phyloP scores from a whole-genome alignment of 306 rosid genomes.

The Astragalus glycyphyllos region DNA sequence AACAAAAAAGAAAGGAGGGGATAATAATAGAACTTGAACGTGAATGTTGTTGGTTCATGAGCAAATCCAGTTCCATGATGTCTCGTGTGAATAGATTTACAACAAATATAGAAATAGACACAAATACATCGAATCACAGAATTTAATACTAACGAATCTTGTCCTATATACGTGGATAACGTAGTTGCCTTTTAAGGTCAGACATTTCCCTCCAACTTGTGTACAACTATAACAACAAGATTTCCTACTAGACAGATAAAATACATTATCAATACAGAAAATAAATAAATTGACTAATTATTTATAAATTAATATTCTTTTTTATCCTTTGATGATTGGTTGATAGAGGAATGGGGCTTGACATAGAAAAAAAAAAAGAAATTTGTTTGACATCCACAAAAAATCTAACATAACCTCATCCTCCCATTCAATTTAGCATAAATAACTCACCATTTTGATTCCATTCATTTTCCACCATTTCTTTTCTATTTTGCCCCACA shows the following conservation, averaged over 20 bases:
- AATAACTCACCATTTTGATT: slow-evolving; percentile 17
- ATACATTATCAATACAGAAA: background rate
- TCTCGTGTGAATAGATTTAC: too few species aligned
- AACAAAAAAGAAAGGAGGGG: background rate
- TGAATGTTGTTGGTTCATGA: background rate
- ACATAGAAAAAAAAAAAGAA: too few species aligned
- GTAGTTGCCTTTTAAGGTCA: slow-evolving; percentile 50
- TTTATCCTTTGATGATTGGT: slow-evolving; percentile 31
- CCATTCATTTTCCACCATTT: slow-evolving; percentile 44
- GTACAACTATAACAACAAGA: slow-evolving; percentile 19
- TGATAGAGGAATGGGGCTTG: background rate
- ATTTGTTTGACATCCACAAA: slow-evolving; percentile 55
- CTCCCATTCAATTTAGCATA: slow-evolving; percentile 50
- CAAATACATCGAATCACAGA: background rate
- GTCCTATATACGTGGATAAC: slow-evolving; percentile 48
- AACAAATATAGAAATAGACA: background rate
- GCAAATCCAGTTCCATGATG: too few species aligned
- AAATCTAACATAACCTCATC: slow-evolving; percentile 43
- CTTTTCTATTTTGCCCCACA: slow-evolving; percentile 50
- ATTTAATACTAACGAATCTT: slow-evolving; percentile 39
- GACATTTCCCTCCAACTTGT: slow-evolving; percentile 55
- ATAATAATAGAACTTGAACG: background rate
- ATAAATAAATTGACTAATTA: background rate
- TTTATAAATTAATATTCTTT: background rate
- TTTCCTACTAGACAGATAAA: background rate